Evolutionary conservation across 2,329 filamentous ascomycete species (phyloP).

Genomic region (Claviceps sorghi): DNA sequence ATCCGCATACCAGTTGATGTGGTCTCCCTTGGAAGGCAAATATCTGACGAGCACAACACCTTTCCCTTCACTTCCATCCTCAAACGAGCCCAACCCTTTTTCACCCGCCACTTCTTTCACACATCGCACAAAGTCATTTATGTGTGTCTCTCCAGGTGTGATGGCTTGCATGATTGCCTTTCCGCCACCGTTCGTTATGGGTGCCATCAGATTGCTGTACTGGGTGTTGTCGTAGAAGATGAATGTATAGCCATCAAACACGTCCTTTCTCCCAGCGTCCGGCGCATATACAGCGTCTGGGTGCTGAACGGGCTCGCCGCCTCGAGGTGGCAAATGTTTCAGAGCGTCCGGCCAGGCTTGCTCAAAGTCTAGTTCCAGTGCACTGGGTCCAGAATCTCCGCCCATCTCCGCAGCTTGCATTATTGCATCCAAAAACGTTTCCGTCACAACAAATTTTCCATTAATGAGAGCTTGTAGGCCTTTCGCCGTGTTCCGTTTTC

Average conservation of each 20-base stretch:
- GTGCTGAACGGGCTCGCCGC: conserved; percentile 59
- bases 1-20: conserved; percentile 50
- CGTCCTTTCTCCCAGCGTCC: conserved; percentile 44
- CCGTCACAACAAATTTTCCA: conserved; percentile 61
- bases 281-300: conserved; percentile 59
- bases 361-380: conserved; percentile 68
- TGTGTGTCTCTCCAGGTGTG: conserved; percentile 44
- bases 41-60: conserved; percentile 71
- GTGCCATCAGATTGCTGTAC: conserved; percentile 57
- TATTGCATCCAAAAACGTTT: conserved; percentile 60
- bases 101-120: conserved; percentile 62
- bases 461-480: conserved; percentile 77
- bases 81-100: conserved; percentile 52
- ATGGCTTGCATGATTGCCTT: conserved; percentile 61
- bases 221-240: conserved; percentile 69
- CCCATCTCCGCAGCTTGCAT: conserved; percentile 39
- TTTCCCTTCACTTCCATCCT: conserved; percentile 47
- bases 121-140: conserved; percentile 64
- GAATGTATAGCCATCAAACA: conserved; percentile 83
- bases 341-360: conserved; percentile 61
- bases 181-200: conserved; percentile 65
- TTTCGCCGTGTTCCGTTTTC: conserved; percentile 79
- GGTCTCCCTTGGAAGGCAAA: conserved; percentile 39
- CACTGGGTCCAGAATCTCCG: conserved; percentile 34
- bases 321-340: conserved; percentile 56